Conservation (phyloP, 2,329 filamentous ascomycete species). For the Apiospora saccharicola region DNA sequence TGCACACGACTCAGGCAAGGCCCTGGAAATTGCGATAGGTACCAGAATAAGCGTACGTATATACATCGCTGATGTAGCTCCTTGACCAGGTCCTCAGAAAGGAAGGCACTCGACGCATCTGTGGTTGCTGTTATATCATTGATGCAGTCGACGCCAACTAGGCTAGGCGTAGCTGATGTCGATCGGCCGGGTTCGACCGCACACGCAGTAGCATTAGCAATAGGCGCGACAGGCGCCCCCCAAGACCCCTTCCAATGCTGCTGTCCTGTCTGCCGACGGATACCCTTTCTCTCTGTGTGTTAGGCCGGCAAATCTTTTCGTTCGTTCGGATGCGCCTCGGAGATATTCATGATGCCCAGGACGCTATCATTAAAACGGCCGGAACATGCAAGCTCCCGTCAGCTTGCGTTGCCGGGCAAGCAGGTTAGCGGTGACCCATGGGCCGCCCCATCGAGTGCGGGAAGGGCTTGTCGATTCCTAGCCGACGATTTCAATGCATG, state of each 20-base stretch:
- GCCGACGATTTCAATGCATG: neutral
- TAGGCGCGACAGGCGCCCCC: slow-evolving; percentile 20
- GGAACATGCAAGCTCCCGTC: slow-evolving; percentile 8
- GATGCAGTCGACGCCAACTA: slow-evolving; percentile 7
- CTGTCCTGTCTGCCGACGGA: neutral
- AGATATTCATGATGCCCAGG: slow-evolving; percentile 7
- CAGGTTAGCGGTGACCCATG: slow-evolving; percentile 14
- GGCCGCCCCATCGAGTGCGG: slow-evolving; percentile 14
- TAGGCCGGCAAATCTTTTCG: slow-evolving; percentile 11
- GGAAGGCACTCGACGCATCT: neutral
- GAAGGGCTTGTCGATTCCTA: slow-evolving; percentile 20
- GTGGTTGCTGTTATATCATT: slow-evolving; percentile 9
- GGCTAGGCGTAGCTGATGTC: slow-evolving; percentile 9
- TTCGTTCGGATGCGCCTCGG: slow-evolving; percentile 16
- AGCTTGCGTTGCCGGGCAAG: slow-evolving; percentile 17
- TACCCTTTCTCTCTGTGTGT: neutral
- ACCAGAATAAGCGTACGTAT: slow-evolving; percentile 7
- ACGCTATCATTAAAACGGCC: slow-evolving; percentile 1
- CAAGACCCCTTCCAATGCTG: neutral
- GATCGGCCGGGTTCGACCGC: slow-evolving; percentile 20
- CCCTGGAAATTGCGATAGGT: slow-evolving; percentile 32
- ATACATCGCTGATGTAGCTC: slow-evolving; percentile 24
- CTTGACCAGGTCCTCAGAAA: slow-evolving; percentile 17
- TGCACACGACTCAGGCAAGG: slow-evolving; percentile 39
- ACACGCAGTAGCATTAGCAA: slow-evolving; percentile 15